phyloP scores from a whole-genome alignment of 257 asterid genomes.

The Linderniella brevidens region DNA sequence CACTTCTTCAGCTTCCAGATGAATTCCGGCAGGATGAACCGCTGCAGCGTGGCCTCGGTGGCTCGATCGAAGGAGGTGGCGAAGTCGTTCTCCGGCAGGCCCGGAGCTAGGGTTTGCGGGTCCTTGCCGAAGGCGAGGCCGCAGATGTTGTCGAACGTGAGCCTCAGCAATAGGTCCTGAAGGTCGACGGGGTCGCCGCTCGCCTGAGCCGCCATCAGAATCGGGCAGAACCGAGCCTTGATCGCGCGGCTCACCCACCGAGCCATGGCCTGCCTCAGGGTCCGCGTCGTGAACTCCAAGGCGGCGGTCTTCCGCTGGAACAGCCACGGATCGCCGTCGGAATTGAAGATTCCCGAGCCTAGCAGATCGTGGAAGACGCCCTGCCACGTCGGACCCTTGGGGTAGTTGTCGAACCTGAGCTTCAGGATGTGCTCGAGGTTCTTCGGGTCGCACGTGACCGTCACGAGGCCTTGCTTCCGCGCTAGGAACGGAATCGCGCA shows the following conservation, averaged over 20 bases:
- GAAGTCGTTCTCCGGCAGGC: conserved; percentile 29
- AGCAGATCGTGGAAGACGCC: conserved; percentile 37
- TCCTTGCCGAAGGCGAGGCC: conserved; percentile 44
- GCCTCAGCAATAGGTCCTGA: conserved; percentile 29
- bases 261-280: conserved; percentile 44
- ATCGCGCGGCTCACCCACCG: conserved; percentile 47
- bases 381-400: conserved; percentile 53
- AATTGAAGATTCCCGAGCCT: conserved; percentile 34
- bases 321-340: conserved; percentile 50
- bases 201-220: conserved; percentile 20
- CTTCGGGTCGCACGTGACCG: conserved; percentile 44
- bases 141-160: conserved; percentile 38
- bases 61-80: conserved; percentile 37
- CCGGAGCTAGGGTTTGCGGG: conserved; percentile 29
- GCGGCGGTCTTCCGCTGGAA: conserved; percentile 53
- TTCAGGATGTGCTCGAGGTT: conserved; percentile 38
- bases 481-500: conserved; percentile 25
- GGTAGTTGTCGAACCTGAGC: conserved; percentile 36
- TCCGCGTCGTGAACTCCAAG: conserved; percentile 44
- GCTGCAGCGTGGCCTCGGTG: conserved; percentile 34
- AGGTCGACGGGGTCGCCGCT: conserved; percentile 25
- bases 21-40: conserved; percentile 31
- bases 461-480: conserved; percentile 36
- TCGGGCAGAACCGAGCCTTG: conserved; percentile 23
- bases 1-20: conserved; percentile 32